A percentile compares a stretch with the other conserved stretches of the same genome.
Conservation (phyloP, 495 filamentous ascomycete genomes). For the Zalerion maritima region DNA sequence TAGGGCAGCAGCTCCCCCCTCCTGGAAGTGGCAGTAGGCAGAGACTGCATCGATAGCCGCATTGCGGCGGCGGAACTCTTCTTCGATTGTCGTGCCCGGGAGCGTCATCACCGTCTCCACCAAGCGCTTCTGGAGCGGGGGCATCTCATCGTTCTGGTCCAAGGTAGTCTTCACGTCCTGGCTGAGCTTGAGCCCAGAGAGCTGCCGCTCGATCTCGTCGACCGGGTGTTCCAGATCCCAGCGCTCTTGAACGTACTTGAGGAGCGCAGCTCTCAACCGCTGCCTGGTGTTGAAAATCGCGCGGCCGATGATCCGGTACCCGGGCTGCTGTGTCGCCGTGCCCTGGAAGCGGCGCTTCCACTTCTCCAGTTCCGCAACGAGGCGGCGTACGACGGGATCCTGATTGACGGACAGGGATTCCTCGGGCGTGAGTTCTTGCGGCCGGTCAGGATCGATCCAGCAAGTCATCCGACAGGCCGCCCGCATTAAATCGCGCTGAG, state of each 20-base stretch:
- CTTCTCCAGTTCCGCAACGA: slow-evolving; percentile 12
- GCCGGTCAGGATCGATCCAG: slow-evolving; percentile 19
- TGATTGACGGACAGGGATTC: slow-evolving; percentile 16
- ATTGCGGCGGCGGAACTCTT: slow-evolving; percentile 18
- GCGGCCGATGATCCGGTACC: slow-evolving; percentile 14
- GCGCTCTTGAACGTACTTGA: slow-evolving; percentile 13
- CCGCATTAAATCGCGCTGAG: slow-evolving; percentile 19
- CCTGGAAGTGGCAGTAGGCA: slow-evolving; percentile 20
- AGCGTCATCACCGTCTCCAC: slow-evolving; percentile 19
- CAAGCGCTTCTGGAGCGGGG: slow-evolving; percentile 15
- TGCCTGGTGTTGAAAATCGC: slow-evolving; percentile 13
- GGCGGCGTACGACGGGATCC: slow-evolving; percentile 10
- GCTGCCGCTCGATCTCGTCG: slow-evolving; percentile 16
- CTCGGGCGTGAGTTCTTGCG: slow-evolving; percentile 15
- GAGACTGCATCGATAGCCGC: slow-evolving; percentile 21
- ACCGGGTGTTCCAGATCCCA: slow-evolving; percentile 18
- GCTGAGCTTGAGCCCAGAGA: slow-evolving; percentile 12
- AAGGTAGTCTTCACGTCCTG: slow-evolving; percentile 11
- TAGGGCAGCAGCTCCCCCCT: slow-evolving; percentile 14
- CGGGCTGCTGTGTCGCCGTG: slow-evolving; percentile 11
- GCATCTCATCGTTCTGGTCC: slow-evolving; percentile 7
- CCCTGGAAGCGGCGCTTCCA: slow-evolving; percentile 11
- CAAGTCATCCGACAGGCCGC: slow-evolving; percentile 19
- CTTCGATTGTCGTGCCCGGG: slow-evolving; percentile 16
- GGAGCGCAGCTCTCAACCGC: slow-evolving; percentile 13